Conservation (phyloP, 2,329 filamentous ascomycete genomes). For the Xylaria sp. region DNA sequence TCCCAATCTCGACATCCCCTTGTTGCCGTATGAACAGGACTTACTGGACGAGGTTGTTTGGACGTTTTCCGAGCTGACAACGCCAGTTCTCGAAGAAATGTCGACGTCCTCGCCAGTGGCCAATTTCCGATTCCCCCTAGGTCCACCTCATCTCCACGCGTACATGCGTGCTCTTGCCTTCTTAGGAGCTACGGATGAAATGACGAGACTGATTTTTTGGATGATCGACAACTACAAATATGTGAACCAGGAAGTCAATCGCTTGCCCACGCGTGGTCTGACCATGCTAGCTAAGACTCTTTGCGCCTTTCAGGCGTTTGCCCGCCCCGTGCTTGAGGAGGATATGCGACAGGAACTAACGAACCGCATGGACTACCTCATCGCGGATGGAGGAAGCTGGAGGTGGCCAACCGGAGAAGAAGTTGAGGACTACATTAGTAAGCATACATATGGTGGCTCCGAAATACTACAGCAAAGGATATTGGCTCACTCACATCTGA, state of each 20-base stretch:
- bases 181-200: constrained; percentile 67
- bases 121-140: constrained; percentile 55
- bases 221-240: constrained; percentile 58
- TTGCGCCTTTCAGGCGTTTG: constrained; percentile 61
- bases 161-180: constrained; percentile 73
- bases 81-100: constrained; percentile 35
- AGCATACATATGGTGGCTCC: constrained; percentile 39
- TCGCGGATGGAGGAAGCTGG: constrained; percentile 37
- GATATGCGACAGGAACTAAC: constrained; percentile 39
- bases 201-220: constrained; percentile 69
- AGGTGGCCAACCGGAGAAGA: constrained; percentile 48
- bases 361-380: constrained; percentile 37
- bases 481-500: constrained; percentile 17
- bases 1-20: constrained; percentile 5
- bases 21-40: constrained; percentile 29
- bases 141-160: constrained; percentile 61
- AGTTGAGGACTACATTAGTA: constrained; percentile 42
- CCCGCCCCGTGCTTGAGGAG: constrained; percentile 54
- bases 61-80: constrained; percentile 44
- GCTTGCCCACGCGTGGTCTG: constrained; percentile 45
- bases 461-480: constrained; percentile 38
- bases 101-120: constrained; percentile 8
- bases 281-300: constrained; percentile 51
- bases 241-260: constrained; percentile 50
- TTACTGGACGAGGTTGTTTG: constrained; percentile 27